Base-by-base conservation (phyloP, 139 green algal genomes). In the Micractinium sp. region DNA sequence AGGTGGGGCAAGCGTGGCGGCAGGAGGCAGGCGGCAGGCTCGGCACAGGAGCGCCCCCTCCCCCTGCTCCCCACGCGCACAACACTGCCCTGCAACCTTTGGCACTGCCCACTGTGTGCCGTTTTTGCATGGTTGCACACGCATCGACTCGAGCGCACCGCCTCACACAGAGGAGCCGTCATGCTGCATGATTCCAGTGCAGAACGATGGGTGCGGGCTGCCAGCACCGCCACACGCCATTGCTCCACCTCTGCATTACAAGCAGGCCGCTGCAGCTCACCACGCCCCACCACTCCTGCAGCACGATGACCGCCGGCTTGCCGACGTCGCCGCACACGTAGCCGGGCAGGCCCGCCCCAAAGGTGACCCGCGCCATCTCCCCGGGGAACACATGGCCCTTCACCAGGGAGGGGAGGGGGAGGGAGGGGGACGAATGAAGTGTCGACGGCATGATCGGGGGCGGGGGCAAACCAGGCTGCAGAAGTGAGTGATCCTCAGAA, bases 281-380 rank as follows among this genome's bases (percentile, higher is more conserved):
- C 31, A 88, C 75, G 36, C 63, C 81, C 81, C 61, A 75, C 66
- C 81, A 86, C 66, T 86, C 81, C n/a, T 86, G 80, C 36, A 91
- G 86, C 73, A 92, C 89, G 23, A 92, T 66, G 14, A 92, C 85
- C 3, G 85, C 90, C 2, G 87, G 90, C 61, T 86, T 71, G 15
- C 39, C 81, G 36, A 82, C 76, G 9, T 78, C 36, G 33, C 90
- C 90, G 47, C 29, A 78, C 35, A 90, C 39, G 38, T 90, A 92
- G 53, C 90, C 90, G 22, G 90, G 90, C 60, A 92, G 56, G 38
- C 86, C 61, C 14, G 63, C 27, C 36, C 87, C 90, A 56, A 92
- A 91, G 19, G 67, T 77, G 56, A 92, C 80, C 80, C 85, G 88
- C 35, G 87, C 35, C 69, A 92, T 89, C 60, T 66, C 61, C 31